phyloP scores from a whole-genome alignment of 164 flowering plant species.

The Echeveria elegans region DNA sequence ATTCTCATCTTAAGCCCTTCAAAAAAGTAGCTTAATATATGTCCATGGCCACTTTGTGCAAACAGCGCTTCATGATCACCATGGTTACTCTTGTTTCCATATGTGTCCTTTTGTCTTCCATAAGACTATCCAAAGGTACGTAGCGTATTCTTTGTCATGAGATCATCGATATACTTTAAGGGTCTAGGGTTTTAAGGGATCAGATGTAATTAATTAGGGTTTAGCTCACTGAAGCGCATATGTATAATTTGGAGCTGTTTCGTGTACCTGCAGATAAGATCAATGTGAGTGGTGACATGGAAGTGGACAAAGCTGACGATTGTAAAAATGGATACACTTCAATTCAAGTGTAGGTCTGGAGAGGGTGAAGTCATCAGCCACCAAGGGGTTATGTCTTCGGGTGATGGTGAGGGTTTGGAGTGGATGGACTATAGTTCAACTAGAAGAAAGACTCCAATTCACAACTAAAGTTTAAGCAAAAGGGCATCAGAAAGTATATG shows the following conservation, averaged over 20 bases:
- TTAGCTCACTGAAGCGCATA: too few species aligned
- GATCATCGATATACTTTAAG: too few species aligned
- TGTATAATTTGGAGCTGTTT: not conserved
- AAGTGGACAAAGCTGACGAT: not conserved
- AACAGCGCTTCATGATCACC: not conserved
- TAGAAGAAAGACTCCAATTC: not conserved
- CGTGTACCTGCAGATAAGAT: not conserved
- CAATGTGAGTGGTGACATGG: not conserved
- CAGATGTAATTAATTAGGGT: too few species aligned
- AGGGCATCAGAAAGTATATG: too few species aligned
- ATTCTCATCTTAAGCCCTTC: not conserved
- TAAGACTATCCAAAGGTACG: not conserved
- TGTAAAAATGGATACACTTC: not conserved
- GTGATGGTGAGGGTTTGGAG: not conserved
- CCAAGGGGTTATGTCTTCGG: not conserved
- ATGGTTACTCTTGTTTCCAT: not conserved
- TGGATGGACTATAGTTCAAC: not conserved
- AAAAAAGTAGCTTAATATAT: not conserved
- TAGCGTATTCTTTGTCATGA: not conserved
- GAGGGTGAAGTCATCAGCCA: not conserved
- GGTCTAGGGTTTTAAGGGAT: too few species aligned
- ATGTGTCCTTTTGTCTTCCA: not conserved
- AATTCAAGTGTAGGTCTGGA: not conserved
- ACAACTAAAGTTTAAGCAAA: not conserved
- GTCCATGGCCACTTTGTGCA: not conserved